Base-by-base conservation (phyloP, 2,329 filamentous ascomycete species). In the Alternaria panax region DNA sequence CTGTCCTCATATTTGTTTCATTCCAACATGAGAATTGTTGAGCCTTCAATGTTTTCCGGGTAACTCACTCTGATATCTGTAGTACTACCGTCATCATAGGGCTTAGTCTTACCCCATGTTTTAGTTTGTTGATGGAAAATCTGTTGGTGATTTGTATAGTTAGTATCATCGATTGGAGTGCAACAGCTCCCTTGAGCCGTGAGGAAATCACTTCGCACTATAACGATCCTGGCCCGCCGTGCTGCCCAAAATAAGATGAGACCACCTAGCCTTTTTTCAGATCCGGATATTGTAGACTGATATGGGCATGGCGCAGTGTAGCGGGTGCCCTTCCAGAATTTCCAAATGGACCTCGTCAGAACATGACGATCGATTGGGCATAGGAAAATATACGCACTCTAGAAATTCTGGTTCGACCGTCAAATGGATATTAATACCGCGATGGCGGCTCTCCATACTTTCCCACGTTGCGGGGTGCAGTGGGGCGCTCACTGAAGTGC, bases 401-500 rank as follows among this genome's bases (percentile, higher is more conserved):
- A 65, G 7, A 3, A 24, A n/a, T 63, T 63, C 46, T 66, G 62
- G 47, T 20, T 50, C 41, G 22, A 54, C 46, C 32, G 38, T 36
- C n/a, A 59, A 48, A 51, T 42, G 48, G 43, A 62, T 58, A 68
- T 73, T 66, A 32, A 63, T 60, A 46, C 54, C 52, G 61, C 65
- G 51, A 64, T 63, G 62, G 53, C 56, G 50, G 51, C 45, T 65
- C 52, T 64, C 52, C 53, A 55, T 65, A 64, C 63, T 63, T 62
- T 48, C 51, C 62, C 42, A 55, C 51, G 40, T 66, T 74, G 70
- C 64, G 73, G 73, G 69, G 72, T 72, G 66, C 60, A 62, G 63
- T 67, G 66, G 63, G 64, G 62, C 68, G 48, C 25, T 57, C 47
- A 42, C 47, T 54, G 51, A 63, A 62, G 47, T 73, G 61, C 66